Conservation (phyloP, 2,329 filamentous ascomycete genomes). For the Calycina herbarum region DNA sequence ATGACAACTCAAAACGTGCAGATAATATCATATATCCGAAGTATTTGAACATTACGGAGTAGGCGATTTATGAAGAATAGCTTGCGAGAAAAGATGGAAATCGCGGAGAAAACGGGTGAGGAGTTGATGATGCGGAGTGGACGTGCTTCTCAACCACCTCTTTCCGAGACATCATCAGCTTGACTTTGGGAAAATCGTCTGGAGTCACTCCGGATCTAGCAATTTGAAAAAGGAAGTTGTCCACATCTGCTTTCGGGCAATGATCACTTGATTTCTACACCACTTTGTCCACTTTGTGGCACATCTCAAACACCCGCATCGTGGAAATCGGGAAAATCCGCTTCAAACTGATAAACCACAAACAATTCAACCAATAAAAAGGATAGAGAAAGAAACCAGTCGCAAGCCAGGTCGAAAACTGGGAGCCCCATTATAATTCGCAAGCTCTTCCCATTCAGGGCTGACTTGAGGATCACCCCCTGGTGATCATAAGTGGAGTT, state of each 20-base stretch:
- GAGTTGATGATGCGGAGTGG: not conserved
- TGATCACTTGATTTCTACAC: not conserved
- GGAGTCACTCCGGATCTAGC: not conserved
- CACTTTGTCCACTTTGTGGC: not conserved
- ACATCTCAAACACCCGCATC: not conserved
- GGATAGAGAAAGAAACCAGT: not conserved
- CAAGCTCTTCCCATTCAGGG: not conserved
- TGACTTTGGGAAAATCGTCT: not conserved
- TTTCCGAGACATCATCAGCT: not conserved
- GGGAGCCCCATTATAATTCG: not conserved
- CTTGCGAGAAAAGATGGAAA: conserved; percentile 3
- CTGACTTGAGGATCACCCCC: not conserved
- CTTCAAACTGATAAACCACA: not conserved
- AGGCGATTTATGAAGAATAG: not conserved
- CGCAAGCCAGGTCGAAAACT: not conserved
- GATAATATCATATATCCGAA: not conserved
- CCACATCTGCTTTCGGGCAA: not conserved
- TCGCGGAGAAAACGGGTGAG: not conserved
- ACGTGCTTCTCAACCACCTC: not conserved
- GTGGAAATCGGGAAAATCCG: not conserved
- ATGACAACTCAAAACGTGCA: not conserved
- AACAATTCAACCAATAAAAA: not conserved
- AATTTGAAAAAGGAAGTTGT: not conserved
- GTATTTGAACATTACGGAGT: not conserved
- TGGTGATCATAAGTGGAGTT: not conserved